A percentile compares a stretch with the other conserved stretches of the same genome.
phyloP scores from a whole-genome alignment of 345 rosid genomes.

The Atalantia buxifolia region DNA sequence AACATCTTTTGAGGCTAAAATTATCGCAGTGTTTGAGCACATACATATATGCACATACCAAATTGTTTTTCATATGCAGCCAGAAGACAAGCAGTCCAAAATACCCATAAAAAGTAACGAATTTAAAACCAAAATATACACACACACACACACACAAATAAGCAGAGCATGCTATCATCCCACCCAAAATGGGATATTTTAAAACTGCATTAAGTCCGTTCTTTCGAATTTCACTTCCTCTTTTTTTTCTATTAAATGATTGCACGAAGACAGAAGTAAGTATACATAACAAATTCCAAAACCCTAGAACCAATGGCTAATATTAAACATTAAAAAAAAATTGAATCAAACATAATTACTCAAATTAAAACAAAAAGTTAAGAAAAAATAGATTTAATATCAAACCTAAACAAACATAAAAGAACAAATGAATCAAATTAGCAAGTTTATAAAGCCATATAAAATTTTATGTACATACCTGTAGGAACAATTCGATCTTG shows the following conservation, averaged over 20 bases:
- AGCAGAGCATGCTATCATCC: background rate
- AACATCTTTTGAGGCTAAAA: background rate
- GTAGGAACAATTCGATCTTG: conserved; percentile 34
- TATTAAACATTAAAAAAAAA: background rate
- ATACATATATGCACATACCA: too few relatives aligned
- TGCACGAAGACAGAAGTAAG: background rate
- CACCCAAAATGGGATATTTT: background rate
- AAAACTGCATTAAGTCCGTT: background rate
- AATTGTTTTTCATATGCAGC: background rate
- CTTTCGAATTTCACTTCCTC: background rate
- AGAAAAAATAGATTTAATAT: background rate
- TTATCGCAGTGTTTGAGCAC: background rate
- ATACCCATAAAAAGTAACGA: background rate
- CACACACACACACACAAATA: background rate
- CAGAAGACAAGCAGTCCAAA: background rate
- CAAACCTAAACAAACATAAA: background rate
- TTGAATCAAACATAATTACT: background rate
- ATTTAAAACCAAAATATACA: background rate
- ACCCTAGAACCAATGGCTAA: background rate
- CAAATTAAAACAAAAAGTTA: background rate
- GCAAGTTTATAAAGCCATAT: background rate
- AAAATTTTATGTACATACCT: conserved; percentile 22
- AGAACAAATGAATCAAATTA: background rate
- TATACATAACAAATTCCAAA: background rate
- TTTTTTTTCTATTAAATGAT: background rate